Conservation (phyloP, 2,329 filamentous ascomycete genomes). For the Colletotrichum magnum region DNA sequence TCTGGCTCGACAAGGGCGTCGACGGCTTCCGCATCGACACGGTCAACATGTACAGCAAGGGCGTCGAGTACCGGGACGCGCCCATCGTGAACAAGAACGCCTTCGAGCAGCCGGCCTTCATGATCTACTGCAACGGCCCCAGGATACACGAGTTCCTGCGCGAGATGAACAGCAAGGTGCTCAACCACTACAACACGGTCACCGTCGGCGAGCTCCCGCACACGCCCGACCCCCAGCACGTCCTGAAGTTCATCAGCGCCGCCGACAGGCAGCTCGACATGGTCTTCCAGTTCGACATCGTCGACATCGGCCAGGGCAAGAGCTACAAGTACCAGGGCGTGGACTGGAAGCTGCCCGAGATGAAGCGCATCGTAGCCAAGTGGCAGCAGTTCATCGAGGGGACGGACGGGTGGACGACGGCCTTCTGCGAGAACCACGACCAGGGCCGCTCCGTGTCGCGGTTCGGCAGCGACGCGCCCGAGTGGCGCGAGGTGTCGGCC, state of each 20-base stretch:
- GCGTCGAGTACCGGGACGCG: conserved; percentile 70
- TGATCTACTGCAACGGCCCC: conserved; percentile 77
- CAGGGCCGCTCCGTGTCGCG: conserved; percentile 69
- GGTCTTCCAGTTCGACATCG: conserved; percentile 78
- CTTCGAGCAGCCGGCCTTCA: conserved; percentile 65
- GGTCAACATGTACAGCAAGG: conserved; percentile 81
- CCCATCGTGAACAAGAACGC: conserved; percentile 63
- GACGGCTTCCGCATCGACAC: conserved; percentile 83
- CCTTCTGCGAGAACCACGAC: conserved; percentile 74
- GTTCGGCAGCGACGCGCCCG: conserved; percentile 61
- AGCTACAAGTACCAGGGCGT: conserved; percentile 64
- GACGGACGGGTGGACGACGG: conserved; percentile 70
- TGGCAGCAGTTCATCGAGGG: conserved; percentile 67
- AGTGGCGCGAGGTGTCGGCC: conserved; percentile 59
- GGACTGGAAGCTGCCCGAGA: conserved; percentile 61
- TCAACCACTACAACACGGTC: conserved; percentile 74
- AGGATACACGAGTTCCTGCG: conserved; percentile 76
- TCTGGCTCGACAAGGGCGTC: conserved; percentile 83
- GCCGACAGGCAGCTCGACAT: conserved; percentile 74
- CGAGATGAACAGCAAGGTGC: conserved; percentile 73
- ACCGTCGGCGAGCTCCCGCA: conserved; percentile 79
- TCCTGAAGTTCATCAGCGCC: conserved; percentile 72
- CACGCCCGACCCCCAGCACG: conserved; percentile 70
- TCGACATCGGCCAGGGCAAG: conserved; percentile 70
- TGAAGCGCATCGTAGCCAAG: conserved; percentile 63